phyloP scores from a whole-genome alignment of 495 filamentous ascomycete genomes.

The Penicillium angulare region DNA sequence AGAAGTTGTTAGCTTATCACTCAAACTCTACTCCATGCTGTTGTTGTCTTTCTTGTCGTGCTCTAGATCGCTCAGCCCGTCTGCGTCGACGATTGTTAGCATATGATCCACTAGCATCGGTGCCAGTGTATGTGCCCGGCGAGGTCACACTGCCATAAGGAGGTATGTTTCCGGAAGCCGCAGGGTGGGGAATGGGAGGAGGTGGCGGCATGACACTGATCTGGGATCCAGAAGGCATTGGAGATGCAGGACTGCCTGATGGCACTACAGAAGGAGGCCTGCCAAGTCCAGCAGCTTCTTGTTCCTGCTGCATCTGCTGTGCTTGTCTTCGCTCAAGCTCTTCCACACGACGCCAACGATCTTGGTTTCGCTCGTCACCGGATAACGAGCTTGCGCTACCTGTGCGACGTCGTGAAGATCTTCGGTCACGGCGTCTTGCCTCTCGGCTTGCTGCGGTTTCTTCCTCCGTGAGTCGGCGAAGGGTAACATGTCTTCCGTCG shows the following conservation, averaged over 20 bases:
- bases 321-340: conserved; percentile 50
- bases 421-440: conserved; percentile 46
- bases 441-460: conserved; percentile 68
- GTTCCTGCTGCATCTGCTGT: conserved; percentile 47
- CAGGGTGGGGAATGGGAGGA: conserved; percentile 30
- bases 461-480: conserved; percentile 76
- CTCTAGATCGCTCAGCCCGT: conserved; percentile 50
- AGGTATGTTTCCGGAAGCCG: conserved; percentile 30
- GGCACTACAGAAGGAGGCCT: conserved; percentile 19
- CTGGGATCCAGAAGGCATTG: conserved; percentile 31
- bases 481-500: conserved; percentile 76
- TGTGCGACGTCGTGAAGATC: conserved; percentile 40
- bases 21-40: conserved; percentile 46
- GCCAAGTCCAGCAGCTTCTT: conserved; percentile 27
- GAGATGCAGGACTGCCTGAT: conserved; percentile 29
- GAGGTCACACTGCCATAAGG: conserved; percentile 49
- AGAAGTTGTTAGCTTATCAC: conserved; percentile 14
- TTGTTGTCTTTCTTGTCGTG: conserved; percentile 46
- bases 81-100: conserved; percentile 52
- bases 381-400: conserved; percentile 48
- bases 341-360: conserved; percentile 53
- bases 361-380: conserved; percentile 40
- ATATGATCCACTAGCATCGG: conserved; percentile 53
- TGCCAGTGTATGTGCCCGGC: conserved; percentile 45
- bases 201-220: conserved; percentile 35